Conservation (phyloP, 2,329 filamentous ascomycete species). For the Fusarium sp. region DNA sequence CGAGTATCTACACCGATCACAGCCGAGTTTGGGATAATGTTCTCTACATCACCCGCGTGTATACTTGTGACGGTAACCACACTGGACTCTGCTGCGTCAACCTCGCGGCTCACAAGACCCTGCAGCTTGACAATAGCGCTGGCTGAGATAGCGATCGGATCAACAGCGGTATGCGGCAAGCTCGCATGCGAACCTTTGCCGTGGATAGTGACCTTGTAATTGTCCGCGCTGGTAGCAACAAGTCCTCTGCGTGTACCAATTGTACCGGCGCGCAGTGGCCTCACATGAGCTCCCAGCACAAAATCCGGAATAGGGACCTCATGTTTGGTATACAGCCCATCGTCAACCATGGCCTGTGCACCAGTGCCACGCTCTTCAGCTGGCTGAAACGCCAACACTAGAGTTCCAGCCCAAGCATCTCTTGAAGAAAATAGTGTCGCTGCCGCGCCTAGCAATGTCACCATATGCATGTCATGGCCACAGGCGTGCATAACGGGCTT, state of each 20-base stretch:
- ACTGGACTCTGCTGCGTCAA: conserved; percentile 51
- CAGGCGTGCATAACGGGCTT: conserved; percentile 75
- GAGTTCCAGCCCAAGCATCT: conserved; percentile 68
- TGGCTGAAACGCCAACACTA: conserved; percentile 74
- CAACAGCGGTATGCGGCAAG: conserved; percentile 20
- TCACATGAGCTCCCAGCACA: conserved; percentile 53
- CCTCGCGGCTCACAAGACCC: conserved; percentile 48
- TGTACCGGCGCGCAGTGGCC: conserved; percentile 48
- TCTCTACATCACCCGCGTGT: conserved; percentile 55
- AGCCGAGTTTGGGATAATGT: conserved; percentile 57
- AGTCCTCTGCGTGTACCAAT: conserved; percentile 44
- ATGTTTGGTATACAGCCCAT: conserved; percentile 48
- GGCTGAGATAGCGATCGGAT: conserved; percentile 20
- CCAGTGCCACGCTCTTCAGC: conserved; percentile 72
- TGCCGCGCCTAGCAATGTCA: conserved; percentile 65
- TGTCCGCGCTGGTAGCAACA: conserved; percentile 44
- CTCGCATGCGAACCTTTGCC: conserved; percentile 50
- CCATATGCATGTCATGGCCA: conserved; percentile 74
- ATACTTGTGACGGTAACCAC: conserved; percentile 59
- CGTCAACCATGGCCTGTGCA: conserved; percentile 58
- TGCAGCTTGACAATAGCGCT: conserved; percentile 40
- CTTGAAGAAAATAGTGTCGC: conserved; percentile 58
- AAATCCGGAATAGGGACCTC: conserved; percentile 48
- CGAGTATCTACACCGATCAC: conserved; percentile 56
- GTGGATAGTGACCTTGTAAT: conserved; percentile 45